These are phyloP conservation scores for Peronospora belbahrii DNA, from an alignment of 352 stramenopile genomes.

Conservation along the genomic window DNA sequence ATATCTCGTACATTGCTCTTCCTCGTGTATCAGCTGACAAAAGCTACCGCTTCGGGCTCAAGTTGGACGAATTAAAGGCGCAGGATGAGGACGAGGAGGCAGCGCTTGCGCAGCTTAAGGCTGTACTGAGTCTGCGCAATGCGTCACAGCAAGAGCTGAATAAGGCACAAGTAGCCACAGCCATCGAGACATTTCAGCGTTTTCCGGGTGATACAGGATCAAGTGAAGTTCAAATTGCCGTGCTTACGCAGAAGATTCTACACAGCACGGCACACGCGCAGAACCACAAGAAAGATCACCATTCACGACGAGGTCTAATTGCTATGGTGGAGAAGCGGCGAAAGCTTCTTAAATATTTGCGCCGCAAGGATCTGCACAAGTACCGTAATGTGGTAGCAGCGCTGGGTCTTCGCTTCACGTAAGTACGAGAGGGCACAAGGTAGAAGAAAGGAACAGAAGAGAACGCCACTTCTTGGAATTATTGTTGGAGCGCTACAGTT, in stretches of 20 bases:
- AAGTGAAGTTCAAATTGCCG: conserved; percentile 79
- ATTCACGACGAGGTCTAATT: conserved; percentile 78
- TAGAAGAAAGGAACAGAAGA: conserved; percentile 1
- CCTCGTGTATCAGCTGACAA: conserved; percentile 41
- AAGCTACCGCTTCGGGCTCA: conserved; percentile 62
- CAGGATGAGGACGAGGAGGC: conserved; percentile 33
- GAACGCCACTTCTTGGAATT: too few species aligned
- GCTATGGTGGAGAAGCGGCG: conserved; percentile 81
- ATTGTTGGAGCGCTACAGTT: too few species aligned
- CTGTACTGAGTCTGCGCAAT: conserved; percentile 68
- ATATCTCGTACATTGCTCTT: conserved; percentile 58
- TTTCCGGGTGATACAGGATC: conserved; percentile 82
- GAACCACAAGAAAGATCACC: conserved; percentile 81
- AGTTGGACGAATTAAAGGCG: conserved; percentile 40
- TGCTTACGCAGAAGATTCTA: conserved; percentile 83
- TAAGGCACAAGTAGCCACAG: conserved; percentile 67
- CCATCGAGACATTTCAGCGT: conserved; percentile 81
- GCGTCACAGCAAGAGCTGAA: conserved; percentile 80
- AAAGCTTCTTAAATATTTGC: conserved; percentile 83
- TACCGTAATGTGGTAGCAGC: conserved; percentile 71
- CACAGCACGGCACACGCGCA: conserved; percentile 67
- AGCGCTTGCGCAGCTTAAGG: conserved; percentile 49
- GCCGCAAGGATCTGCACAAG: conserved; percentile 72
- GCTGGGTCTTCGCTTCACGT: conserved; percentile 73
- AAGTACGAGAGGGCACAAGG: conserved; percentile 6